Conservation (phyloP, 306 rosid genomes). For the Acacia crassicarpa region DNA sequence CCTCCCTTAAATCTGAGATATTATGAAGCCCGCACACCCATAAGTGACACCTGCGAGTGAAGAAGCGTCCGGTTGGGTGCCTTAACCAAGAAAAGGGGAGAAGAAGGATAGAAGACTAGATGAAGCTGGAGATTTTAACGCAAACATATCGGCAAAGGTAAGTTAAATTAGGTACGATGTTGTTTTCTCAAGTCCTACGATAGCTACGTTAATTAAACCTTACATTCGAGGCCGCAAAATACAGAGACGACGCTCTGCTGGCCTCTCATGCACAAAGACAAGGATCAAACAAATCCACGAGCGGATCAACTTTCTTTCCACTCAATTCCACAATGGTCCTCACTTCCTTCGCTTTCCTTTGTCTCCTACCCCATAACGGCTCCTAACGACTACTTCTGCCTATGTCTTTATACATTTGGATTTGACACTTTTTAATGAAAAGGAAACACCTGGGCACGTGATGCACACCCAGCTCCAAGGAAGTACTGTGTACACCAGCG, state of each 20-base stretch:
- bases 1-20: too few relatives aligned
- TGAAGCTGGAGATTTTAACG: not conserved
- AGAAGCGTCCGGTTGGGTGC: not conserved
- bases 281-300: not conserved
- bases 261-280: not conserved
- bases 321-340: not conserved
- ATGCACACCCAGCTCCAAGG: not conserved
- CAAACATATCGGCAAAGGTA: not conserved
- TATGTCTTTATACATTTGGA: not conserved
- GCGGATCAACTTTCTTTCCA: not conserved
- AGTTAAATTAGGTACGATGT: not conserved
- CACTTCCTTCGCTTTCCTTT: not conserved
- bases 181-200: not conserved
- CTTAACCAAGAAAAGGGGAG: not conserved
- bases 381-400: not conserved
- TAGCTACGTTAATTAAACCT: not conserved
- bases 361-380: not conserved
- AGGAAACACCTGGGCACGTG: not conserved
- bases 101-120: not conserved
- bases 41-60: too few relatives aligned
- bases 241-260: not conserved
- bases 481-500: not conserved
- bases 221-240: not conserved
- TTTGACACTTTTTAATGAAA: not conserved
- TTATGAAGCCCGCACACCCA: too few relatives aligned